Evolutionary conservation across 768 basidiomycete species (phyloP), one percentile per base, ranked within the genome.

Genomic region (Nidularia sp.): DNA sequence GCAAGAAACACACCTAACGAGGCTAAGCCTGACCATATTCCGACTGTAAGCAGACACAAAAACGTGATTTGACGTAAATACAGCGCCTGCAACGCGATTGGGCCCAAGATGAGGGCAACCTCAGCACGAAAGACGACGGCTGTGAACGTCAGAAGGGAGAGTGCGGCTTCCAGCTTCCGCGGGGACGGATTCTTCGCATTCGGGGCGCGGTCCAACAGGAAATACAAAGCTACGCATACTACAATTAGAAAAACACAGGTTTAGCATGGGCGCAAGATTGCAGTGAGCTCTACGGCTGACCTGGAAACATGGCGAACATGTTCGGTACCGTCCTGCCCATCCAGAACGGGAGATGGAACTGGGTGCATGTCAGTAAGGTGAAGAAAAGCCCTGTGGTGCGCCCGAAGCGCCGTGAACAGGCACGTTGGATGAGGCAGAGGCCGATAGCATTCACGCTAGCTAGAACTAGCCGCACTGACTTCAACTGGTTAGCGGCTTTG

Each of bases 321-420:
- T 98, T 99, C 1, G 97, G 96, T 5, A 98, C 68, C 0, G 96
- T 97, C 50, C 97, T 72, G 2, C 93, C 85, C 76, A 93, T 90
- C 86, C 93, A 98, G 66, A 92, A 99, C 5, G 86, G 85, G 4
- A 95, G 63, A 63, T 98, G 97, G 62, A 97, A 98, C 62, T 96
- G 93, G 0, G 86, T 83, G 57, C 83, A 76, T 3, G 84, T 83
- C n/a, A 97, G 63, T 0, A 94, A 55, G 1, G 79, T 66, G 64
- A 86, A 96, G 59, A 81, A 75, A 12, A 76, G 60, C 10, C 83
- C 73, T 0, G 85, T 77, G 2, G 66, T 62, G 1, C 71, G 66
- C 12, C 90, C 92, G 57, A 86, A 96, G 15, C 87, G 81, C 8
- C 67, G 66, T 0, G 77, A 71, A 1, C 90, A 76, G 1, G 85